These are phyloP conservation scores for Gossypium turneri DNA, from an alignment of 345 rosid species.

Conservation along the genomic window DNA sequence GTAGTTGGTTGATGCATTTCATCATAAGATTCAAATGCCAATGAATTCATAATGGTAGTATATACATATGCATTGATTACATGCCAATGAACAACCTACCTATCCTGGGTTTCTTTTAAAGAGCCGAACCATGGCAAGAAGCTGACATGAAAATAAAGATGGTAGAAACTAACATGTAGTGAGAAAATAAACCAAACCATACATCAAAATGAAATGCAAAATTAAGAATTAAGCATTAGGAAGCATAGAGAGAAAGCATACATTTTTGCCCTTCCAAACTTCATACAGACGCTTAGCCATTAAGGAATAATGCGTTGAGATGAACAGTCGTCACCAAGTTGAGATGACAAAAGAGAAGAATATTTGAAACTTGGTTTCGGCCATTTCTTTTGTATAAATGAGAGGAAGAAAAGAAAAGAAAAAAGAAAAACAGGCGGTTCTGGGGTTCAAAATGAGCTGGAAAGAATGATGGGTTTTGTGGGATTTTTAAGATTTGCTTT, in stretches of 20 bases:
- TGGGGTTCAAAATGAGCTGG: slow-evolving; percentile 36
- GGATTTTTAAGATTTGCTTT: slow-evolving; percentile 22
- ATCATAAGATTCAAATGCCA: not conserved
- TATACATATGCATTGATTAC: not conserved
- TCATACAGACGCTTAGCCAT: slow-evolving; percentile 48
- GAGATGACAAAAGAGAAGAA: slow-evolving; percentile 25
- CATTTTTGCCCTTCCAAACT: slow-evolving; percentile 55
- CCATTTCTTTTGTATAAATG: slow-evolving; percentile 25
- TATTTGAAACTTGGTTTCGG: slow-evolving; percentile 32
- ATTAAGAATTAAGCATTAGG: not conserved
- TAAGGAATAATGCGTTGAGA: slow-evolving; percentile 15
- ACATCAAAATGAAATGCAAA: not conserved
- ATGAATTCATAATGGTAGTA: not conserved
- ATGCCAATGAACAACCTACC: not conserved
- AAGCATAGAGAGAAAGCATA: slow-evolving; percentile 20
- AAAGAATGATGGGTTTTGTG: slow-evolving; percentile 27
- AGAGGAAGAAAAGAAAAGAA: not conserved
- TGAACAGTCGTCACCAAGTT: not conserved
- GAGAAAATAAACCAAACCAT: not conserved
- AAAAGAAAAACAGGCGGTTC: slow-evolving; percentile 23
- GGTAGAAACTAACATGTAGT: not conserved
- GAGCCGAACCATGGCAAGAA: not conserved
- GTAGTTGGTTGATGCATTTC: not conserved
- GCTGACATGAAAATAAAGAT: not conserved
- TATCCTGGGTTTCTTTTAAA: not conserved